Percentiles rank a stretch among this genome's conserved stretches.
Evolutionary conservation across 345 rosid genomes (phyloP).

Genomic region (Syzygium oleosum): DNA sequence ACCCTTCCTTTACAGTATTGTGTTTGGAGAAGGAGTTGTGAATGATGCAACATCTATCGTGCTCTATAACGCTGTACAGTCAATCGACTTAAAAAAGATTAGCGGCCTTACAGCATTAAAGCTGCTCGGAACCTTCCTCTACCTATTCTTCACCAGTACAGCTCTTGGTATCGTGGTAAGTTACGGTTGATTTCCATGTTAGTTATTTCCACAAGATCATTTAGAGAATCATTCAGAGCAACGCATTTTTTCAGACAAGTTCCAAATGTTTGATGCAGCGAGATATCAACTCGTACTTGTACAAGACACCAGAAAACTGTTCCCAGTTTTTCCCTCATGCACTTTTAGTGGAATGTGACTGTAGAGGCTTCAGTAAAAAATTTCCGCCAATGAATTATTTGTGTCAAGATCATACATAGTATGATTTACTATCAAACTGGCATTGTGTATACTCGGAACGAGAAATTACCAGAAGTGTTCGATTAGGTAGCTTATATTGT

Average conservation of each 20-base stretch:
- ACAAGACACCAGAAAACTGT: background rate
- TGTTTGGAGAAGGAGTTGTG: constrained; percentile 78
- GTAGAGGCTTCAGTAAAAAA: background rate
- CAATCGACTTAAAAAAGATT: constrained; percentile 28
- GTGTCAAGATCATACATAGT: background rate
- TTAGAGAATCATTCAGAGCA: background rate
- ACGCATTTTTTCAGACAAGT: background rate
- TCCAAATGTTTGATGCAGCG: background rate
- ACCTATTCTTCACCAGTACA: constrained; percentile 57
- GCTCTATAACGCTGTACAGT: constrained; percentile 58
- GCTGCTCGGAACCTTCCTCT: constrained; percentile 53
- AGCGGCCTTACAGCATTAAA: constrained; percentile 22
- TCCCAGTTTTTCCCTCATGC: background rate
- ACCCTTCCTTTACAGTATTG: constrained; percentile 65
- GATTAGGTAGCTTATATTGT: background rate
- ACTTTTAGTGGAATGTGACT: background rate
- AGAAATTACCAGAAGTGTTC: background rate
- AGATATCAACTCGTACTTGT: background rate
- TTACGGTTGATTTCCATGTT: background rate
- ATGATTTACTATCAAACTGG: background rate
- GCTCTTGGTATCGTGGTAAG: constrained; percentile 56
- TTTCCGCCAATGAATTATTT: background rate
- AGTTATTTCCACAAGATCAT: background rate
- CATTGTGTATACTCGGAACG: background rate
- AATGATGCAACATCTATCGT: constrained; percentile 78